Conservation (phyloP, 2,329 filamentous ascomycete genomes). For the Laburnicola sp. region DNA sequence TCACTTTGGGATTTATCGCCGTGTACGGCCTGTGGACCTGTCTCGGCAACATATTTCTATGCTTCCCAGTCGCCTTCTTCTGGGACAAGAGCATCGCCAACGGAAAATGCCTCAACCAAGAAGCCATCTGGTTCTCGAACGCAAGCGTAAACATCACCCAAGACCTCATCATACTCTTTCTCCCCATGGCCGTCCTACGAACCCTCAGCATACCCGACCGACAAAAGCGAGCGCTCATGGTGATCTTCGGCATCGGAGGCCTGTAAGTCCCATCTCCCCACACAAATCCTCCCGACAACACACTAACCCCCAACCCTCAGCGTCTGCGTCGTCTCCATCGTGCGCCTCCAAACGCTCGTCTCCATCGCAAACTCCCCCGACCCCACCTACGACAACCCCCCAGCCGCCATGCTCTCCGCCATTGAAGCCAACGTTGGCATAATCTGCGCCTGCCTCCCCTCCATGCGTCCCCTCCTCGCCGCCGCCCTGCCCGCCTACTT, state of each 20-base stretch:
- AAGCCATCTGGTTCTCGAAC: conserved; percentile 36
- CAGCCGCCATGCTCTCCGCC: conserved; percentile 36
- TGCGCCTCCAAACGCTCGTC: conserved; percentile 38
- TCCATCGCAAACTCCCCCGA: conserved; percentile 32
- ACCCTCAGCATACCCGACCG: conserved; percentile 36
- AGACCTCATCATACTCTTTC: conserved; percentile 38
- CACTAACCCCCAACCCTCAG: conserved; percentile 20
- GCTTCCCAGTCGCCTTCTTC: conserved; percentile 35
- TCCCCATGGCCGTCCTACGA: conserved; percentile 37
- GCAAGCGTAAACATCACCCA: conserved; percentile 37
- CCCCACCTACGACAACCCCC: conserved; percentile 38
- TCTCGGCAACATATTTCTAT: conserved; percentile 41
- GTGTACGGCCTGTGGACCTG: conserved; percentile 35
- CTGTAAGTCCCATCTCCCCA: conserved; percentile 37
- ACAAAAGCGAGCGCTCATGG: conserved; percentile 43
- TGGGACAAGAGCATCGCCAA: conserved; percentile 34
- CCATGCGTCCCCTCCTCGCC: conserved; percentile 38
- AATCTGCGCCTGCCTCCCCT: conserved; percentile 42
- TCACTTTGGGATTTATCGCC: conserved; percentile 30
- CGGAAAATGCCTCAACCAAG: conserved; percentile 37
- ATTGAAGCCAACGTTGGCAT: conserved; percentile 42
- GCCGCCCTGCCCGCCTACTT: conserved; percentile 47
- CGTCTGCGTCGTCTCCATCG: conserved; percentile 38
- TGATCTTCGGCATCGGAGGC: conserved; percentile 44
- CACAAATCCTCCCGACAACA: not conserved